Percentiles rank a stretch among this genome's conserved stretches.
Evolutionary conservation across 768 basidiomycete species (phyloP).

Genomic region (Mrakia gelida): DNA sequence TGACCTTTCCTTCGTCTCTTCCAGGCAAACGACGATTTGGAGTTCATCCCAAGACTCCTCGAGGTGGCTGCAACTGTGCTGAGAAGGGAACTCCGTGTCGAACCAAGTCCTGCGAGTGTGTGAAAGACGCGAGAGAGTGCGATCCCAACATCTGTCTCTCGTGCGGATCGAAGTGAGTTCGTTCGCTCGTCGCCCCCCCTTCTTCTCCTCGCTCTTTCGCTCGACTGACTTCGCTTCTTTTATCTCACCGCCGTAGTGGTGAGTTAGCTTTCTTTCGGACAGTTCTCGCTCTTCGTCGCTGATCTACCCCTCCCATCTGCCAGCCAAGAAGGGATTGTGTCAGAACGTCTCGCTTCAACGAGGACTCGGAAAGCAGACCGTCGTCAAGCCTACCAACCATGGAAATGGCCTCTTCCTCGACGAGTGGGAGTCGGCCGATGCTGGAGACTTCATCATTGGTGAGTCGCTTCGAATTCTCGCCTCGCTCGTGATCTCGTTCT

Average conservation of each 20-base stretch:
- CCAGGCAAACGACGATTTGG: conserved; percentile 10
- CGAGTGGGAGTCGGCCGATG: not conserved
- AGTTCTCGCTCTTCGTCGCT: not conserved
- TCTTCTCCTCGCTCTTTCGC: not conserved
- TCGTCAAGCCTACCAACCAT: conserved; percentile 6
- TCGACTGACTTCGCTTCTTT: not conserved
- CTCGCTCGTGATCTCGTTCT: not conserved
- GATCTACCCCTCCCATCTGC: too few relatives aligned
- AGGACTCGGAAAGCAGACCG: not conserved
- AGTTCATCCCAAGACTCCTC: not conserved
- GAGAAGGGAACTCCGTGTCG: not conserved
- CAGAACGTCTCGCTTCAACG: conserved; percentile 21
- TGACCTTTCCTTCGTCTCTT: not conserved
- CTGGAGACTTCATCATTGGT: conserved; percentile 28
- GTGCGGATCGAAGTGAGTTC: conserved; percentile 15
- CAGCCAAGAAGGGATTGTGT: not conserved
- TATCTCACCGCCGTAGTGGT: not conserved
- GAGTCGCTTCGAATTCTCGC: not conserved
- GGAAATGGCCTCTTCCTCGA: conserved; percentile 23
- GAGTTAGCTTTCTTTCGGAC: too few relatives aligned
- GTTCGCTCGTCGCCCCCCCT: not conserved
- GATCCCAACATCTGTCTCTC: conserved; percentile 25
- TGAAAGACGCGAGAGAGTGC: conserved; percentile 17
- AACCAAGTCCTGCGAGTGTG: conserved; percentile 14
- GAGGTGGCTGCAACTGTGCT: conserved; percentile 3